Evolutionary conservation across 164 flowering plant genomes (phyloP), one percentile per base, ranked within the genome.

Genomic region (Piper longum): DNA sequence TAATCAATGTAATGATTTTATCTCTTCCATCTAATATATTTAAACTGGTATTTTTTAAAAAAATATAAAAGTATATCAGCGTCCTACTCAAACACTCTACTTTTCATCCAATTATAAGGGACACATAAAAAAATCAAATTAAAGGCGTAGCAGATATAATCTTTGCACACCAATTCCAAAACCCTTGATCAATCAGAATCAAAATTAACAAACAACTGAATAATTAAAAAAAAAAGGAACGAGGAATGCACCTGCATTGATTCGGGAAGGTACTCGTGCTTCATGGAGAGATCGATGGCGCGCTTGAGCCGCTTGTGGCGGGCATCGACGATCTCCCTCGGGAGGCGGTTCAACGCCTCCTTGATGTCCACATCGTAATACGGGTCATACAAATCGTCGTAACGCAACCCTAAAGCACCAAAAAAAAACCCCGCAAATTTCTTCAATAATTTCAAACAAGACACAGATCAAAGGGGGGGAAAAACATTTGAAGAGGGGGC

Each of bases 251-350:
- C 98, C 98, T 90, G 99, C 57, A 93, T 78, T 62, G 90, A 77
- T 6, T 75, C 78, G 5, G 96, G 76, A 18, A 93, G 92, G 73
- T 93, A 84, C 69, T 81, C 79, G 73, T 93, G 99, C 75, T 93
- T 93, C 99, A 93, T 81, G 66, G 99, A 93, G 43, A 93, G 89
- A 81, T 93, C 97, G 79, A 90, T 81, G 68, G 99, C 99, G 19
- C 99, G 89, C 79, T 85, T 84, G 58, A 93, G 80, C n/a, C 99
- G 92, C 77, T 88, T 95, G 66, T 76, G 74, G 68, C 99, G 82
- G 0, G 99, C 99, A 57, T 90, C 95, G 9, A 93, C 92, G 56
- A 93, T 69, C 72, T 86, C 97, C 6, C 87, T 79, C 19, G 99
- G 99, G 7, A 93, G 82, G 56, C 97, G 92, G 72, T 75, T 70